These are phyloP conservation scores for Oryza rufipogon DNA, from an alignment of 176 grass and related monocot genomes.

Conservation along the genomic window DNA sequence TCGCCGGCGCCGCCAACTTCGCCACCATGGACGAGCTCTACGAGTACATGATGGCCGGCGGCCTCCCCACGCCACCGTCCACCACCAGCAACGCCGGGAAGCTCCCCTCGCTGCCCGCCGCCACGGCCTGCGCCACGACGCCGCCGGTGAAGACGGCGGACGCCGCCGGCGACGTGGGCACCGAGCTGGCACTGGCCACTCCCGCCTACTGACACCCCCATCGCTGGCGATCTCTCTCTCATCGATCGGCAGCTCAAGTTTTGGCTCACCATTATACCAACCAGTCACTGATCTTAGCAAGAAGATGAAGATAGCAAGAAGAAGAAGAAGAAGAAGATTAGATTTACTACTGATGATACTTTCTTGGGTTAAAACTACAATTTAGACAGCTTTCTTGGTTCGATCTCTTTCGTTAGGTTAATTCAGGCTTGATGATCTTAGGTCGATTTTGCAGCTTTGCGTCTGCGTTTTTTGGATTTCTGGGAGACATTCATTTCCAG, in stretches of 20 bases:
- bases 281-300: slow-evolving; percentile 10
- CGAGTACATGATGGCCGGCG: slow-evolving; percentile 38
- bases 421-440: slow-evolving; percentile 11
- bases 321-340: slow-evolving; percentile 25
- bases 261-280: slow-evolving; percentile 15
- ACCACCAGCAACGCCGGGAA: slow-evolving; percentile 55
- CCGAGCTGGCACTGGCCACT: slow-evolving; percentile 54
- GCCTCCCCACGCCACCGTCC: slow-evolving; percentile 49
- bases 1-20: slow-evolving; percentile 19
- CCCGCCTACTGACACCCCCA: slow-evolving; percentile 23
- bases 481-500: neutral
- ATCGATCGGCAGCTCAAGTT: neutral
- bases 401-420: neutral
- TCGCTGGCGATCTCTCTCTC: slow-evolving; percentile 1
- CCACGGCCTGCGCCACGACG: slow-evolving; percentile 10
- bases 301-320: slow-evolving; percentile 9
- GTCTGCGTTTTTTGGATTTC: neutral
- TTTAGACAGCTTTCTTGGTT: neutral
- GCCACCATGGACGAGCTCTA: slow-evolving; percentile 52
- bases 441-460: neutral
- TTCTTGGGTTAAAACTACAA: neutral
- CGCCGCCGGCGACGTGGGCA: slow-evolving; percentile 32
- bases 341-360: neutral
- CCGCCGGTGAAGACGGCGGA: slow-evolving; percentile 17
- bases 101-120: slow-evolving; percentile 46